Percentiles rank a stretch among this genome's conserved stretches.
Conservation (phyloP, 768 basidiomycete genomes). For the Tricholoma saponaceum region DNA sequence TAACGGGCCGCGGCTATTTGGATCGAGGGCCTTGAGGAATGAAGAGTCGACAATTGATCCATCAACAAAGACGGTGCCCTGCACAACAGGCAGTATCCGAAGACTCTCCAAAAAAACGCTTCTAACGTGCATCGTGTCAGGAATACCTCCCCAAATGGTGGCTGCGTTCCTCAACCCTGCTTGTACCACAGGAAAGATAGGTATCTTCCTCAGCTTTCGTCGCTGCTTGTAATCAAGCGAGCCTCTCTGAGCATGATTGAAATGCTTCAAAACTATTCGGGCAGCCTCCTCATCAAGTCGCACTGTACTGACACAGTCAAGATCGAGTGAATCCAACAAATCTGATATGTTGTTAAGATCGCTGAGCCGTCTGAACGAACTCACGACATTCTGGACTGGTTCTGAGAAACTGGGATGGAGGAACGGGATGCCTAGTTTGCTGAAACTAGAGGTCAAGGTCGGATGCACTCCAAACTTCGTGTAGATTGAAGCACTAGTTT, state of each 20-base stretch:
- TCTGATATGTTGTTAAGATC: constrained; percentile 22
- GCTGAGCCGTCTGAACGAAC: constrained; percentile 14
- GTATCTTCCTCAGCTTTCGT: constrained; percentile 4
- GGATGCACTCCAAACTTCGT: constrained; percentile 18
- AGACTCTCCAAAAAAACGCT: constrained; percentile 13
- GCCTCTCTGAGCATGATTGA: background rate
- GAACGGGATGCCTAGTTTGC: constrained; percentile 28
- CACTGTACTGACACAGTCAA: background rate
- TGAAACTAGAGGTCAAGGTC: constrained; percentile 16
- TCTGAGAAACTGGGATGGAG: constrained; percentile 22
- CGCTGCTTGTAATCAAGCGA: background rate
- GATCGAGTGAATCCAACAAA: constrained; percentile 24
- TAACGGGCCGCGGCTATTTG: constrained; percentile 10
- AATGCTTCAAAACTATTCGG: background rate
- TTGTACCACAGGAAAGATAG: constrained; percentile 1
- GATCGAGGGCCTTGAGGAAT: constrained; percentile 23
- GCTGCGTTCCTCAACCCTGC: background rate
- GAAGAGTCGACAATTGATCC: constrained; percentile 13
- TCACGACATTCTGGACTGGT: constrained; percentile 16
- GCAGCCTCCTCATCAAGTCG: background rate
- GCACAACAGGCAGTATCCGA: constrained; percentile 24
- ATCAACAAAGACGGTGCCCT: constrained; percentile 24
- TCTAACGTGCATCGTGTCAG: background rate
- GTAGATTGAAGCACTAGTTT: constrained; percentile 24
- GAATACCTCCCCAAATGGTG: constrained; percentile 1